Conservation (phyloP, 2,329 filamentous ascomycete species). For the Didymella segeticola region DNA sequence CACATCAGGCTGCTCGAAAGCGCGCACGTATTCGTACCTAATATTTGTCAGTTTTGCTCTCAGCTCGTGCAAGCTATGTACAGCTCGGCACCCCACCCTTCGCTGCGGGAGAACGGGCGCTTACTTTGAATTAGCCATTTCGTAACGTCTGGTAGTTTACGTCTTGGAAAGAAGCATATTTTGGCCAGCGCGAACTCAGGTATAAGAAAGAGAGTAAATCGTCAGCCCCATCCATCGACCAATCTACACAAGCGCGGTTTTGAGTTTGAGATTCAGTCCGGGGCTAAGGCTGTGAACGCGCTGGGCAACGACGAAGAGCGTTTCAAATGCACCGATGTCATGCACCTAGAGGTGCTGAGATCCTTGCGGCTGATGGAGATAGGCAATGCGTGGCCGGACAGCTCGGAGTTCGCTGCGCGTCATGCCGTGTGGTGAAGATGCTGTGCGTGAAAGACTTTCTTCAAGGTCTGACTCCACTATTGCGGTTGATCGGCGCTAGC, state of each 20-base stretch:
- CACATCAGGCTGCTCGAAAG: conserved; percentile 81
- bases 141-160: conserved; percentile 5
- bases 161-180: conserved; percentile 4
- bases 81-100: conserved; percentile 1
- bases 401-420: not conserved
- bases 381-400: conserved; percentile 6
- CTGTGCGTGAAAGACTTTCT: conserved; percentile 14
- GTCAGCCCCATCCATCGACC: conserved; percentile 6
- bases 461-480: conserved; percentile 12
- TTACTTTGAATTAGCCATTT: conserved; percentile 21
- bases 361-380: conserved; percentile 3
- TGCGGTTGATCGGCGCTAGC: conserved; percentile 14
- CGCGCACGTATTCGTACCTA: conserved; percentile 93
- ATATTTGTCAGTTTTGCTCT: conserved; percentile 20
- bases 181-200: not conserved
- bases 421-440: conserved; percentile 13
- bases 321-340: conserved; percentile 18
- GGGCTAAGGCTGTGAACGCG: conserved; percentile 20
- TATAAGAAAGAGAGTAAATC: conserved; percentile 15
- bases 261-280: conserved; percentile 15
- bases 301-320: conserved; percentile 14
- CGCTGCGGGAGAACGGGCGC: not conserved
- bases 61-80: conserved; percentile 1
- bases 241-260: conserved; percentile 14
- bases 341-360: conserved; percentile 7